Evolutionary conservation across 2,329 filamentous ascomycete genomes (phyloP).

Genomic region (Pyrenochaeta sp.): DNA sequence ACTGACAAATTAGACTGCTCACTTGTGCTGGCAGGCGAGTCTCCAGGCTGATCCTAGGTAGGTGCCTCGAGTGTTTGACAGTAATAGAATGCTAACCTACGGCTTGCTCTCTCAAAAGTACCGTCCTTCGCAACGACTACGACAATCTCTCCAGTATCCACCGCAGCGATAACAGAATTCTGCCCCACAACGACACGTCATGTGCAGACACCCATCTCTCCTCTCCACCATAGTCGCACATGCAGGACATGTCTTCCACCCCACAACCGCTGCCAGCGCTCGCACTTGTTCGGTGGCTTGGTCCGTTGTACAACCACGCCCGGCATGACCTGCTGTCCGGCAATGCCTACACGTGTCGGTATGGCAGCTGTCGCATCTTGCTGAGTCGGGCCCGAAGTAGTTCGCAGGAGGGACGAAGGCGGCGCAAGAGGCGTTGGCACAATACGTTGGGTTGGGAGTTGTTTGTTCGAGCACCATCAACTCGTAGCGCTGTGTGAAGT

Average conservation of each 20-base stretch:
- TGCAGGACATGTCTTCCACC: slow-evolving; percentile 4
- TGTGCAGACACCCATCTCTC: slow-evolving; percentile 6
- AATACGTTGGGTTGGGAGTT: slow-evolving; percentile 7
- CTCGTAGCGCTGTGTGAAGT: slow-evolving; percentile 5
- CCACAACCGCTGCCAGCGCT: slow-evolving; percentile 3
- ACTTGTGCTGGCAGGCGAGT: no score
- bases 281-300: slow-evolving; percentile 5
- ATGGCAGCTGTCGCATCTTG: background rate
- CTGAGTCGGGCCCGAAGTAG: slow-evolving; percentile 7
- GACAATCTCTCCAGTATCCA: background rate
- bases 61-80: no score
- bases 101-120: background rate
- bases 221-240: slow-evolving; percentile 7
- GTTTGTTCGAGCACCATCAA: slow-evolving; percentile 4
- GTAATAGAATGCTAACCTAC: background rate
- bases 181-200: slow-evolving; percentile 3
- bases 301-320: slow-evolving; percentile 5
- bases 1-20: no score
- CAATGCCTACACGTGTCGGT: slow-evolving; percentile 9
- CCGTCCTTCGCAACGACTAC: slow-evolving; percentile 1
- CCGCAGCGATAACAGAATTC: slow-evolving; percentile 11
- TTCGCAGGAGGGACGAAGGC: slow-evolving; percentile 7
- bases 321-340: slow-evolving; percentile 3
- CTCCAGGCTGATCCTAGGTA: no score
- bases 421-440: slow-evolving; percentile 4